Base-by-base conservation (phyloP, 2,329 filamentous ascomycete genomes). In the Stachybotrys chartarum region DNA sequence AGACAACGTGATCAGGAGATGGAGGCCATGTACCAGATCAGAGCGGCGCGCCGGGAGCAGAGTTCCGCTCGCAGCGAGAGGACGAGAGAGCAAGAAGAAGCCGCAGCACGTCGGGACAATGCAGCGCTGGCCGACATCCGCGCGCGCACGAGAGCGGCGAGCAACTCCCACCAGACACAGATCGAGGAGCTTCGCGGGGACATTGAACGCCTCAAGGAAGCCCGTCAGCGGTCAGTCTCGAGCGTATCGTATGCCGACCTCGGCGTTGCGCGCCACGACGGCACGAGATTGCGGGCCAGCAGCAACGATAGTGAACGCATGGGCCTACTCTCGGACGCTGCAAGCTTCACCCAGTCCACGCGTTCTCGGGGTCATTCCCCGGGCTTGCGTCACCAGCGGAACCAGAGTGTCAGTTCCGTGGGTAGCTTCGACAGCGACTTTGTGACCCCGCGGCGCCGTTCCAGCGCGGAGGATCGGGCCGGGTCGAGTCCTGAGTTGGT, bases 21-120 rank as follows among this genome's bases (percentile, higher is more conserved):
- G 94, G 89, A 94, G 59, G 84, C 89, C 0, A 72, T 97, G 46
- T 97, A 96, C 69, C 91, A 96, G 69, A 93, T 97, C 57, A 86
- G 94, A 12, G 68, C 89, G 12, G 85, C 90, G 17, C 83, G 94
- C 54, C 83, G 92, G 53, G 79, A 83, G 55, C 88, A 95, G 68
- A 79, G 87, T 45, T 83, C 84, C 5, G 91, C 94, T 59, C 85
- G 91, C 6, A 90, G 95, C 61, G 85, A 88, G 60, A 78, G 89
- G n/a, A 79, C 90, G 53, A 79, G 82, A 50, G 77, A 84, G 56
- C 79, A 90, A 31, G 77, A 83, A 32, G 88, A 91, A 60, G 92
- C 92, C 11, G 82, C 89, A 52, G 81, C 78, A 54, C 78, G 86
- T 52, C 86, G 88, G 52, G 91, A 96, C 70, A 69, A 69, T n/a